A percentile compares a stretch with the other conserved stretches of the same genome.
These are phyloP conservation scores for Xeromyces bisporus DNA, from an alignment of 495 filamentous ascomycete species.

Conservation along the genomic window DNA sequence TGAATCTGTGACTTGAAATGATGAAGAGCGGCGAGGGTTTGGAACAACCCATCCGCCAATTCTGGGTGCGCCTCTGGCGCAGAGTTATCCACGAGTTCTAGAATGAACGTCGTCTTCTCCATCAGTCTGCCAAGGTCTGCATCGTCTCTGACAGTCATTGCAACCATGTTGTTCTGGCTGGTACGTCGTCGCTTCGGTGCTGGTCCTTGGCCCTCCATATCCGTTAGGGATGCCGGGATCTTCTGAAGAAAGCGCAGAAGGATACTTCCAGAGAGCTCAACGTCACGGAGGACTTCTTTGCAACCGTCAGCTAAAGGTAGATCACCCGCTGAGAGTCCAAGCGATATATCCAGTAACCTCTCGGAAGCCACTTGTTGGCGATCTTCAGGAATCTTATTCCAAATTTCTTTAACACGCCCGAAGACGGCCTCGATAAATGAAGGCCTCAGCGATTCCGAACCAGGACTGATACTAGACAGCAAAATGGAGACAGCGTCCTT, in stretches of 20 bases:
- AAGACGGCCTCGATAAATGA: conserved; percentile 44
- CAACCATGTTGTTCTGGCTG: conserved; percentile 42
- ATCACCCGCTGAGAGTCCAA: conserved; percentile 12
- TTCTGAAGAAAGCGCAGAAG: conserved; percentile 52
- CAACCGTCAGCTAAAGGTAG: conserved; percentile 33
- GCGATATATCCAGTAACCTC: conserved; percentile 38
- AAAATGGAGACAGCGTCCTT: conserved; percentile 47
- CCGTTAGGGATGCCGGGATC: conserved; percentile 42
- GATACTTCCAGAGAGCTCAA: conserved; percentile 52
- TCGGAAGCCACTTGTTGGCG: conserved; percentile 39
- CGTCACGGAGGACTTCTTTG: conserved; percentile 46
- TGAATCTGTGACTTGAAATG: conserved; percentile 52
- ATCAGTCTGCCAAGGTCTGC: conserved; percentile 44
- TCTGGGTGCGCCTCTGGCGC: conserved; percentile 51
- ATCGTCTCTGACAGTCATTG: conserved; percentile 26
- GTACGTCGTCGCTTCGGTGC: conserved; percentile 60
- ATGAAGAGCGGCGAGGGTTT: conserved; percentile 65
- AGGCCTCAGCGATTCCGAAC: conserved; percentile 25
- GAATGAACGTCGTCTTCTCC: conserved; percentile 64
- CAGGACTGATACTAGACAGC: conserved; percentile 30
- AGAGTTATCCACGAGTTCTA: conserved; percentile 71
- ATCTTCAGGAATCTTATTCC: conserved; percentile 51
- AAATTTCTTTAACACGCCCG: conserved; percentile 46
- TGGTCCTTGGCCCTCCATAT: conserved; percentile 45
- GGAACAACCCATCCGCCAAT: conserved; percentile 62